Base-by-base conservation (phyloP, 169 alveolate genomes). In the Eimeria falciformis region DNA sequence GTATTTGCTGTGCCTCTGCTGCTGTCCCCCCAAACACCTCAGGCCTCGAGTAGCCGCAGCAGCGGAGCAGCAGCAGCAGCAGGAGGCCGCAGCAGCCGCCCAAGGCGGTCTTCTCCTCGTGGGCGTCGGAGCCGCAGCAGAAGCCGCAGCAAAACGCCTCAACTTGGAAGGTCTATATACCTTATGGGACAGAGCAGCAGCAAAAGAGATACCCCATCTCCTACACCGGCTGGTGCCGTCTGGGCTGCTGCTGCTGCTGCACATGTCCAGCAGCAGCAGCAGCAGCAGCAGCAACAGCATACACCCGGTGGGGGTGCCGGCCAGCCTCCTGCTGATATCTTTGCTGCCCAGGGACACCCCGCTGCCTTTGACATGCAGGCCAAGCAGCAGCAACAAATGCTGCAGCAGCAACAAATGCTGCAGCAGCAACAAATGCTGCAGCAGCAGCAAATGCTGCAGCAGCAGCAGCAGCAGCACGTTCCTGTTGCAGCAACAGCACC, bases 401-500 rank as follows among this genome's bases (percentile, higher is more conserved):
- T 45, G 47, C 27, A 45, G 88, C 88, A 78, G 29, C 88, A 78
- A 58, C 68, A 69, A 73, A 75, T 65, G 37, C 77, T 3, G 58
- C 56, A 17, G 75, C 71, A 27, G 43, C 75, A 5, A 14, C 27
- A n/a, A 56, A 56, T 62, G 23, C 45, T 43, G 92, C 85, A 14
- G 92, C 73, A 23, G 68, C 65, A 37, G 45, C 68, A 23, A 50
- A 40, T 14, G 84, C 77, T 9, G 40, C 86, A 23, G 33, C 65
- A 37, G 66, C 79, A 33, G 55, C 89, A 21, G 82, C 62, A 66
- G 89, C 75, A 71, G 46, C 47, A 40, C 45, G 43, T 58, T 37
- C 90, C 78, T 37, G 82, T 62, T 40, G 89, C 89, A 33, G 89
- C 77, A 33, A 81, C 89, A 33, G 77, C 89, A 7, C 89, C 89